These are phyloP conservation scores for Metarhizium guizhouense DNA, from an alignment of 2,329 filamentous ascomycete species.

Conservation along the genomic window DNA sequence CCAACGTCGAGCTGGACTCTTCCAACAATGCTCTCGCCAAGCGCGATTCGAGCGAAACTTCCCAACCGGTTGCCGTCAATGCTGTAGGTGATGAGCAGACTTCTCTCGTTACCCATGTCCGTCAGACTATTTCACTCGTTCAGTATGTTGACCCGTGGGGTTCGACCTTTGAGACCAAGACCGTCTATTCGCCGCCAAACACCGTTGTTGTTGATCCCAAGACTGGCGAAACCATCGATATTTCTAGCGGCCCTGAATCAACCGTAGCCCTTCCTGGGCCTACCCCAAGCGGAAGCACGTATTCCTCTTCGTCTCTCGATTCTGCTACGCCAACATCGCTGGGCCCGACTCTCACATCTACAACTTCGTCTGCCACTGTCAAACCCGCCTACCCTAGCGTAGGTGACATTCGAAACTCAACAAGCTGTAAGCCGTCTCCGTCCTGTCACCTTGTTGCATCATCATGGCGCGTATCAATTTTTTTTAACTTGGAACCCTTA, in stretches of 20 bases:
- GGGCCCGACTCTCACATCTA: slow-evolving; percentile 9
- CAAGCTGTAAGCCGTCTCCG: slow-evolving; percentile 11
- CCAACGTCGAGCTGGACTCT: slow-evolving; percentile 8
- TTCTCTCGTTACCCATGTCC: slow-evolving; percentile 33
- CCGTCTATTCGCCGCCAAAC: slow-evolving; percentile 28
- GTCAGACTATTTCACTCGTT: slow-evolving; percentile 47
- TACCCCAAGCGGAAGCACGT: slow-evolving; percentile 13
- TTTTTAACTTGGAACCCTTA: neutral
- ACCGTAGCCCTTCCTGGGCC: slow-evolving; percentile 15
- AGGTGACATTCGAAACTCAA: slow-evolving; percentile 13
- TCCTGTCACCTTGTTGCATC: neutral
- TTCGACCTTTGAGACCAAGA: slow-evolving; percentile 34
- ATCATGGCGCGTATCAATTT: neutral
- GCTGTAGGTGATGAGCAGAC: neutral
- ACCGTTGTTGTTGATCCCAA: slow-evolving; percentile 27
- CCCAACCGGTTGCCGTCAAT: slow-evolving; percentile 8
- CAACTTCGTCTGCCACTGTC: slow-evolving; percentile 10
- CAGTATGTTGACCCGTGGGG: slow-evolving; percentile 42
- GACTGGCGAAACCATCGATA: slow-evolving; percentile 27
- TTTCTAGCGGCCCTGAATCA: slow-evolving; percentile 16
- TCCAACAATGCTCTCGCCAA: slow-evolving; percentile 6
- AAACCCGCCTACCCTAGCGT: slow-evolving; percentile 8
- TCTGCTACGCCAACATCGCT: neutral
- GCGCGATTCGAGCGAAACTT: slow-evolving; percentile 8
- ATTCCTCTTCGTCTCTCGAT: slow-evolving; percentile 10